Evolutionary conservation across 805 yeast genomes (phyloP).

Genomic region (Kuraishia hungarica): DNA sequence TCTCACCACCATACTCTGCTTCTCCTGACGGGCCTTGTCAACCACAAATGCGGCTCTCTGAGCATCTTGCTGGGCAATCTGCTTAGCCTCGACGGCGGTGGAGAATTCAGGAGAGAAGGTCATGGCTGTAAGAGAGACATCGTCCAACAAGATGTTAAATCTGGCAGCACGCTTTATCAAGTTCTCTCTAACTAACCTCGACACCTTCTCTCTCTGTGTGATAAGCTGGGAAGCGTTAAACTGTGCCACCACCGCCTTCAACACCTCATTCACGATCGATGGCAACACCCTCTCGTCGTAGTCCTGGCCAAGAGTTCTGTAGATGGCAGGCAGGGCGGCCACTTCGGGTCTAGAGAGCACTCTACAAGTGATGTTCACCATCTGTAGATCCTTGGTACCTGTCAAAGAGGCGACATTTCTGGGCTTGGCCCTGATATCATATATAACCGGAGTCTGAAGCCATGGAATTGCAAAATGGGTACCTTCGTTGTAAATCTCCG

Average conservation of each 20-base stretch:
- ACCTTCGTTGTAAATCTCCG: slow-evolving; percentile 83
- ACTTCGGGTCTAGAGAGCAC: slow-evolving; percentile 88
- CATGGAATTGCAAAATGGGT: slow-evolving; percentile 93
- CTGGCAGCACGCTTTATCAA: slow-evolving; percentile 84
- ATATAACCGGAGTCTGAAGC: slow-evolving; percentile 86
- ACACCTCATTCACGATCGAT: slow-evolving; percentile 95
- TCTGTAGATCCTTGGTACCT: slow-evolving; percentile 96
- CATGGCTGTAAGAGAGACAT: slow-evolving; percentile 94
- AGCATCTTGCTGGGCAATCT: slow-evolving; percentile 98
- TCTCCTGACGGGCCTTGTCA: slow-evolving; percentile 95
- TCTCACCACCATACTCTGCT: slow-evolving; percentile 92
- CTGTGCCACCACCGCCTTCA: slow-evolving; percentile 95
- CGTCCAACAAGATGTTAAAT: slow-evolving; percentile 84
- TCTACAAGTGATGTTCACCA: slow-evolving; percentile 99
- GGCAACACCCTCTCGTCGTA: slow-evolving; percentile 97
- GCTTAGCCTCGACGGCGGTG: slow-evolving; percentile 96
- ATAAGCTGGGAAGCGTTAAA: slow-evolving; percentile 97
- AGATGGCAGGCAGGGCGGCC: slow-evolving; percentile 69
- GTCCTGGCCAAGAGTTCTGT: slow-evolving; percentile 87
- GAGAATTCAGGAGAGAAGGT: slow-evolving; percentile 97
- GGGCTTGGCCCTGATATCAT: slow-evolving; percentile 96
- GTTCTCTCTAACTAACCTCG: slow-evolving; percentile 83
- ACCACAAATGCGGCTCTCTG: slow-evolving; percentile 97
- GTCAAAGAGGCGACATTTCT: slow-evolving; percentile 93
- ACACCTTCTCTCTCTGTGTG: slow-evolving; percentile 97